Evolutionary conservation across 1,284 basidiomycete species (phyloP), one percentile per base, ranked within the genome.

Genomic region (Moesziomyces sp.): DNA sequence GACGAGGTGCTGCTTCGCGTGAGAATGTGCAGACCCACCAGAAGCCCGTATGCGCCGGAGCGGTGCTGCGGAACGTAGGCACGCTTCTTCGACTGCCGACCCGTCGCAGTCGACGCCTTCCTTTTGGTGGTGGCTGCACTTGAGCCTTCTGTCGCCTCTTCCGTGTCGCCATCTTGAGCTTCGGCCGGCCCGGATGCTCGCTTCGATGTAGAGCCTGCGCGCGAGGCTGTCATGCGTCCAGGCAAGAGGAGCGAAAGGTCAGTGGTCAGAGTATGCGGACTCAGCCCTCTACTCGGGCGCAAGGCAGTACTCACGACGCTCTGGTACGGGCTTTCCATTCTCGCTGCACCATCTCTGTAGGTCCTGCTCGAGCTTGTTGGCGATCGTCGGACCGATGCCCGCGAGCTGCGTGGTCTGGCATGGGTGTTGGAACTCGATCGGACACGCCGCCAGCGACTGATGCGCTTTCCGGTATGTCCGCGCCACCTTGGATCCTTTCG

Each of bases 21-120:
- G 16, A 56, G 28, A 40, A 74, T 55, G 48, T 61, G 80, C 8
- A 84, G 64, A 0, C 78, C 81, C 6, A 84, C 71, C 11, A 84
- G 66, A 5, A 84, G 74, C 6, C 81, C 82, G 57, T 81, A 80
- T 18, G 74, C 81, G 2, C 82, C 82, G 0, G 80, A 79, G 3
- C 82, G 79, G 23, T 61, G 70, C 38, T 74, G 76, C 10, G 82
- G 82, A 11, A 84, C 63, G 34, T 82, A 84, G 21, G 68, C 62
- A 16, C 64, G 46, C 24, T 80, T 82, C 40, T 71, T 62, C n/a
- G 60, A 50, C 45, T 45, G 46, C 8, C 63, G 52, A 52, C 59
- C 65, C 46, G 58, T 58, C 26, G 58, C 38, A 44, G 35, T 49
- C 26, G 51, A 16, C 19, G 60, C 60, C 21, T 58, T 65, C n/a